Evolutionary conservation across 2,329 filamentous ascomycete genomes (phyloP).

Genomic region (Calonectria naviculata): DNA sequence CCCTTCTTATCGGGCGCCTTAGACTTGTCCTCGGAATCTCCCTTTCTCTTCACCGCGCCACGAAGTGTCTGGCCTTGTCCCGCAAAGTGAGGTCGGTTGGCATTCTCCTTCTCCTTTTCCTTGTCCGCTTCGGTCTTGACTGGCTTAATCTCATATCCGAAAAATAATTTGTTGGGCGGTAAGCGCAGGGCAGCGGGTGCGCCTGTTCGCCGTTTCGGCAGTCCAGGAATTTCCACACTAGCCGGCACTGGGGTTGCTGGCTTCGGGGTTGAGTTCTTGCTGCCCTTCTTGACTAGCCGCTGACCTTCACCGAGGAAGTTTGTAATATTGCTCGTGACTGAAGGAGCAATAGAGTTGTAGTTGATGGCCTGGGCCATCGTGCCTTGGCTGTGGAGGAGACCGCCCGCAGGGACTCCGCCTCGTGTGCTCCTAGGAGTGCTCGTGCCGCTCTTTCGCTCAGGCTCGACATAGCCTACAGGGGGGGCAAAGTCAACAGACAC

Average conservation of each 20-base stretch:
- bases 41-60: constrained; percentile 78
- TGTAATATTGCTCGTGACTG: constrained; percentile 75
- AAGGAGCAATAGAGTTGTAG: constrained; percentile 89
- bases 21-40: constrained; percentile 59
- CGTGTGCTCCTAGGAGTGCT: constrained; percentile 81
- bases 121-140: constrained; percentile 82
- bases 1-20: constrained; percentile 61
- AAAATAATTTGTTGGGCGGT: constrained; percentile 92
- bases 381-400: constrained; percentile 83
- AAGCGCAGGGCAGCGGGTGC: constrained; percentile 89
- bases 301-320: constrained; percentile 87
- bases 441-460: constrained; percentile 81
- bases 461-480: constrained; percentile 94
- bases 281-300: constrained; percentile 84
- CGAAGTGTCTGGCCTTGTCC: constrained; percentile 87
- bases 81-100: constrained; percentile 79
- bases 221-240: constrained; percentile 37
- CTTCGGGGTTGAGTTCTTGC: constrained; percentile 74
- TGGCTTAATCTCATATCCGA: constrained; percentile 93
- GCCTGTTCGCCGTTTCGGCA: constrained; percentile 67
- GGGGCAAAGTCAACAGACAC: constrained; percentile 96
- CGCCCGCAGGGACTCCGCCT: constrained; percentile 75
- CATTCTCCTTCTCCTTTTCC: constrained; percentile 72
- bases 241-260: constrained; percentile 74
- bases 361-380: constrained; percentile 99